Evolutionary conservation across 306 rosid genomes (phyloP), one percentile per base, ranked within the genome.

Genomic region (Cotoneaster glaucophyllus): DNA sequence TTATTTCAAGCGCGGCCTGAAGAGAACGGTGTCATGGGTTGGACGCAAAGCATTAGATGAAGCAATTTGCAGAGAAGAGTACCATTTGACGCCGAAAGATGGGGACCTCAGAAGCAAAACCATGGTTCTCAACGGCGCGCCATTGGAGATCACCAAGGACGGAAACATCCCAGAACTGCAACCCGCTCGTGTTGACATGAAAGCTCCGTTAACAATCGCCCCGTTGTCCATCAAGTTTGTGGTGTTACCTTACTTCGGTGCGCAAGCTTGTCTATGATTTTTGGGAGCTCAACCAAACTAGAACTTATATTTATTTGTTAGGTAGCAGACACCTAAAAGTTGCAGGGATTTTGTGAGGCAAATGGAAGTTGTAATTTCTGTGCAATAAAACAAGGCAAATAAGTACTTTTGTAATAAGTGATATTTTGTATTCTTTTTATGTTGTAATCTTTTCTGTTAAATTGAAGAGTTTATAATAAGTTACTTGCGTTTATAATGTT

Each of bases 11-110:
- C 71, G 64, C 48, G 78, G 84, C 82, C 81, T 92, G n/a, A 95
- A 89, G 88, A 89, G 70, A 77, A 77, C 96, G 48, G 86, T 92
- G 73, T 78, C 92, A 17, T 95, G 97, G 97, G 86, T 89, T 74
- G 97, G 99, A 80, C 78, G 62, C 76, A 85, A 84, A 84, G 88
- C 89, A 71, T 89, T 92, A 64, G 89, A 82, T 56, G 78, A 65
- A 62, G 70, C 86, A 37, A 67, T 85, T 29, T 53, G 67, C 86
- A 89, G 99, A 83, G 95, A 95, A 64, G 99, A 95, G 76, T 95
- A 92, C 70, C 93, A 84, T 77, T 80, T 95, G 86, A 88, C 97
- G 26, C 76, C 99, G 10, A 80, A 84, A 82, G 82, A 83, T 21
- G 85, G 83, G 37, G 41, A 84, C 85, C 79, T 86, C 41, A 74